phyloP scores from a whole-genome alignment of 306 rosid species.

The Corylus heterophylla region DNA sequence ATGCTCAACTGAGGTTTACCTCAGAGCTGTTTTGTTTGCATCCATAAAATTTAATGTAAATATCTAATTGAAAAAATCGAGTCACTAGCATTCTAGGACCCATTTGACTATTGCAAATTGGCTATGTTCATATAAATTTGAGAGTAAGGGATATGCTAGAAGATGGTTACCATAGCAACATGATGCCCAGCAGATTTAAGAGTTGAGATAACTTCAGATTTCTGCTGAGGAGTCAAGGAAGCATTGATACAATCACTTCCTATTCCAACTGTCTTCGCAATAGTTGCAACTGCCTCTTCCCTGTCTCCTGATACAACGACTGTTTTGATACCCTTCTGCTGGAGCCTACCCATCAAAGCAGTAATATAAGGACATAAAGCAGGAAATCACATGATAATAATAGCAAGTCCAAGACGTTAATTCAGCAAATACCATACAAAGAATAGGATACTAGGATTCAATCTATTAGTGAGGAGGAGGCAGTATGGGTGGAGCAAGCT shows the following conservation, averaged over 20 bases:
- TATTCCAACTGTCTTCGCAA: constrained; percentile 84
- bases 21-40: neutral
- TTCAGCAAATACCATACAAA: constrained; percentile 20
- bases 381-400: constrained; percentile 17
- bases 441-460: neutral
- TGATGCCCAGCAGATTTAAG: constrained; percentile 81
- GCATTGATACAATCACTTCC: constrained; percentile 63
- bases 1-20: constrained; percentile 1
- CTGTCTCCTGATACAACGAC: constrained; percentile 95
- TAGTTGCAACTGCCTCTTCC: constrained; percentile 96
- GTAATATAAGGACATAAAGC: constrained; percentile 40
- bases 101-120: constrained; percentile 16
- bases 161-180: constrained; percentile 85
- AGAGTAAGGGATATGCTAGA: constrained; percentile 4
- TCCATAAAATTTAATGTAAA: neutral
- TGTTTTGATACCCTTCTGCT: constrained; percentile 81
- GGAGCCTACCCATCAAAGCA: constrained; percentile 63
- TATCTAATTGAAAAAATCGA: constrained; percentile 3
- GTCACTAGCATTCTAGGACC: constrained; percentile 8
- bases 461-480: too few relatives aligned
- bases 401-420: constrained; percentile 5
- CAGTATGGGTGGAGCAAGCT: too few relatives aligned
- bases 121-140: constrained; percentile 14
- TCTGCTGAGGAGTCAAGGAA: constrained; percentile 79
- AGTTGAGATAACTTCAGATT: constrained; percentile 70